Conservation (phyloP, 768 basidiomycete species). For the Leccinum subgranulosum region DNA sequence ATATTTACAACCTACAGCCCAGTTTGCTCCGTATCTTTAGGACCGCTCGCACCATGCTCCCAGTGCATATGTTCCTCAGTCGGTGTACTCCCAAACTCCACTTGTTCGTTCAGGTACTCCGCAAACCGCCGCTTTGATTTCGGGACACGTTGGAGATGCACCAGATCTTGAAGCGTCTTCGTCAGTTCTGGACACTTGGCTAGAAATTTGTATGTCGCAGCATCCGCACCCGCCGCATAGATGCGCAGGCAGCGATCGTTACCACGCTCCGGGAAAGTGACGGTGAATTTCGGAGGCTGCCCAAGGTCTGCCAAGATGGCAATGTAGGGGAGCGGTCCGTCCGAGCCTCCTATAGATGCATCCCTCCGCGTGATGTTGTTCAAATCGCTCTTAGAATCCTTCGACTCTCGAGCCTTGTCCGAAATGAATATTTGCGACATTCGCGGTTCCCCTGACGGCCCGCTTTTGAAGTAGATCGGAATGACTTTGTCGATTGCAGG, state of each 20-base stretch:
- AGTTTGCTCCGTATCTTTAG: neutral
- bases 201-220: neutral
- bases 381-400: neutral
- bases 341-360: neutral
- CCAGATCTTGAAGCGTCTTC: neutral
- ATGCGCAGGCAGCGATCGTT: neutral
- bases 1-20: neutral
- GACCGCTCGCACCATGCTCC: neutral
- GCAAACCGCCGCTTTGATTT: neutral
- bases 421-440: neutral
- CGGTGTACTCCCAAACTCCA: neutral
- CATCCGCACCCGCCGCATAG: neutral
- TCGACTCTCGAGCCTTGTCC: neutral
- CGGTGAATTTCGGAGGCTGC: neutral
- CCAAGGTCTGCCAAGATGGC: neutral
- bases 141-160: neutral
- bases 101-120: neutral
- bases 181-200: neutral
- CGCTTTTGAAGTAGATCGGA: neutral
- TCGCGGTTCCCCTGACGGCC: neutral
- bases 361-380: neutral
- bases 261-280: neutral
- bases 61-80: neutral
- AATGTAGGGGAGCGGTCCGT: neutral
- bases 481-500: neutral